Evolutionary conservation across 768 basidiomycete genomes (phyloP).

Genomic region (Panaeolus cyanescens): DNA sequence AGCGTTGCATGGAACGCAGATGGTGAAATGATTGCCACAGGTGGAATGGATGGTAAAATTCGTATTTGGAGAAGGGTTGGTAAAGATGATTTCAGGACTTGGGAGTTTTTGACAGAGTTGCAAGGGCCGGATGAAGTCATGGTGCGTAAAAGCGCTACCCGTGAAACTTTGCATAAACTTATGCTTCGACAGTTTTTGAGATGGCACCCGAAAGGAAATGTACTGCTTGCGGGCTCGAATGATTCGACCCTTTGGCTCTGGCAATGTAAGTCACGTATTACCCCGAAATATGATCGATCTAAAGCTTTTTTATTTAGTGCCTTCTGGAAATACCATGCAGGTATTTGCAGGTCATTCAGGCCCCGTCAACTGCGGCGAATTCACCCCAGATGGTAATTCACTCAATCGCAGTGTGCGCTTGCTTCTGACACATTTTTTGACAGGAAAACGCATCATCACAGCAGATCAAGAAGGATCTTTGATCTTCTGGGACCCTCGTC

Average conservation of each 20-base stretch:
- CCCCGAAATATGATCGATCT: neutral
- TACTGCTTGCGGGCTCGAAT: conserved; percentile 89
- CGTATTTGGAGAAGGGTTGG: conserved; percentile 89
- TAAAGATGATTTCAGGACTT: conserved; percentile 69
- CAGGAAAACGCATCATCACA: conserved; percentile 88
- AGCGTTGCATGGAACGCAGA: conserved; percentile 79
- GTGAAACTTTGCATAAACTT: neutral
- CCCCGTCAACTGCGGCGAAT: conserved; percentile 83
- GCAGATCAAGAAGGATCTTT: conserved; percentile 81
- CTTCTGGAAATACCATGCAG: conserved; percentile 93
- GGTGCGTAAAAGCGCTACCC: conserved; percentile 50
- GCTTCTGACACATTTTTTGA: neutral
- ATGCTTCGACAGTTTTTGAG: conserved; percentile 69
- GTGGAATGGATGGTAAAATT: conserved; percentile 97
- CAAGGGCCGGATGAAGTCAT: conserved; percentile 96
- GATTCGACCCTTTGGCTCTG: conserved; percentile 96
- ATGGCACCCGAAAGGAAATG: conserved; percentile 95
- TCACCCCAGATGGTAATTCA: conserved; percentile 81
- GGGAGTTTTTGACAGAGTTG: conserved; percentile 94
- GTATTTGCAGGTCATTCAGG: conserved; percentile 92
- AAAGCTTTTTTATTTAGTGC: conserved; percentile 56
- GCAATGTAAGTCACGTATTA: conserved; percentile 69
- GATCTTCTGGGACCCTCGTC: conserved; percentile 91
- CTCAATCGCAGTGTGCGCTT: neutral
- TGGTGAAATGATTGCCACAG: conserved; percentile 92